Evolutionary conservation across 495 filamentous ascomycete species (phyloP), one percentile per base, ranked within the genome.

Genomic region (Podospora conica): DNA sequence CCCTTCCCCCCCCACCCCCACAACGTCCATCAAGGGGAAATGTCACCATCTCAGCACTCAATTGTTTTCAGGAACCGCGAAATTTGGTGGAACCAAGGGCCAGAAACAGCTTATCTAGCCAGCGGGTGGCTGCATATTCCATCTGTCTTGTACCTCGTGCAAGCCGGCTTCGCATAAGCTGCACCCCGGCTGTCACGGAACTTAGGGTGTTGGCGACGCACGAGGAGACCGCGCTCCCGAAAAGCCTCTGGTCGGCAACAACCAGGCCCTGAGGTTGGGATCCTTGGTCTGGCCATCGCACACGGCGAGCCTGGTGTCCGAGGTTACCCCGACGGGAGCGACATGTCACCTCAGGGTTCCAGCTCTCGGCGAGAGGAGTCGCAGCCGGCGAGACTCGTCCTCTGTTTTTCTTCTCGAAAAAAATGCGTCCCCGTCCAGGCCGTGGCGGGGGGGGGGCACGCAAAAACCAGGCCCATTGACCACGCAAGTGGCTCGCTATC

Each of bases 81-180:
- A 65, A 65, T 69, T 64, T 54, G 40, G 62, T 71, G 60, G 24
- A 27, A 73, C 69, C 11, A 9, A 18, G 6, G 15, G 56, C 63
- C 64, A 75, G 63, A 68, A 75, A 71, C 70, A 66, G 62, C 53
- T 54, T 71, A 70, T 73, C 54, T 71, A 61, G 57, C 58, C 58
- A 66, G 66, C 72, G 75, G 75, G 27, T 74, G 64, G 63, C 58
- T 63, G 72, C 76, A 69, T 71, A 27, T 66, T 63, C 22, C 64
- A 71, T 69, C 62, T 74, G 73, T 65, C 64, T 72, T 20, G 56
- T 54, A 58, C 58, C 57, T 62, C 55, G 40, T 28, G 62, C 60
- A 63, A 67, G 66, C 67, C 67, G 58, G 27, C 15, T 8, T 58
- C 11, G 62, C 58, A 55, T 33, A 60, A 33, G 66, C 55, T 57